Evolutionary conservation across 129 eudicot genomes (phyloP), one percentile per base, ranked within the genome.

Genomic region (Lactuca sativa): DNA sequence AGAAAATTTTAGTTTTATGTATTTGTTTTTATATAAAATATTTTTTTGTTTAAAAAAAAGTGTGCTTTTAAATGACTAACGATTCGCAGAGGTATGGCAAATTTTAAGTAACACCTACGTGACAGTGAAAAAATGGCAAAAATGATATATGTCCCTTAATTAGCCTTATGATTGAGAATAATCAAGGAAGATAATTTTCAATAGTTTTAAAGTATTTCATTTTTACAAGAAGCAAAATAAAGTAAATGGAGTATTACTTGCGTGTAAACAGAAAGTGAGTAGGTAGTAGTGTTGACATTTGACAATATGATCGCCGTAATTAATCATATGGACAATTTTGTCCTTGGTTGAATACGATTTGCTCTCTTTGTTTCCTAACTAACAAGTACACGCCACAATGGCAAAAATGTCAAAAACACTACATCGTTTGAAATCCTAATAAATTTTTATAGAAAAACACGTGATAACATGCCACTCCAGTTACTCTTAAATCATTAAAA

Each of bases 381-480:
- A 41, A 64, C 65, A 6, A 48, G 34, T 18, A 8, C 14, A 55
- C 14, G 9, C 30, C 3, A 47, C 38, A 59, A 33, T 67, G 74
- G 34, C 38, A 67, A 59, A 49, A 13, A 2, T 58, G 69, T 75
- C 80, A 67, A 43, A 59, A 51, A 36, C 57, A 10, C 64, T 4
- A 6, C 38, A 15, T 4, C 32, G 14, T 57, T 52, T 66, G 40
- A 57, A 33, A 56, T 53, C 33, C 12, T 15, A 12, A 33, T 15
- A 25, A 13, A 4, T 66, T 13, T 1, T 31, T 7, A 21, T 43
- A 48, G 37, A 51, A 76, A 75, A 76, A 59, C 74, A 76, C 74
- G 74, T 67, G 80, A 59, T 43, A 47, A 48, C 69, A 64, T 59
- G 57, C 66, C 21, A 70, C 66, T 43, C 44, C 18, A 41, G 32